A percentile compares a stretch with the other conserved stretches of the same genome.
Conservation (phyloP, 2,329 filamentous ascomycete genomes). For the Cylindrodendrum hubeiense region DNA sequence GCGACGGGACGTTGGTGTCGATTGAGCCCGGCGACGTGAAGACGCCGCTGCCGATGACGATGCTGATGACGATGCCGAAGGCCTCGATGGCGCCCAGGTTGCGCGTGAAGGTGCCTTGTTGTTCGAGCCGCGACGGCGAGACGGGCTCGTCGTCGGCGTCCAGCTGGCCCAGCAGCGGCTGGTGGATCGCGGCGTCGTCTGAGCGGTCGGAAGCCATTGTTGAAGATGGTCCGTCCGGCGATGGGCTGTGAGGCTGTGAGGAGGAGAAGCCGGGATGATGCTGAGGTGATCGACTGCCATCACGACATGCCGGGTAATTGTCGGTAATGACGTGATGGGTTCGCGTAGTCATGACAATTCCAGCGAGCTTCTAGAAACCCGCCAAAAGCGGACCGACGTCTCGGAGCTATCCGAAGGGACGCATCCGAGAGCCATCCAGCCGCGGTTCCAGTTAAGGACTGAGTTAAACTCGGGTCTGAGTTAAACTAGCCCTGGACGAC, state of each 20-base stretch:
- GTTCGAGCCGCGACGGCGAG: slow-evolving; percentile 10
- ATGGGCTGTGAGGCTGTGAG: neutral
- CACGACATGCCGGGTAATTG: slow-evolving; percentile 36
- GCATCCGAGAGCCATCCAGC: no score
- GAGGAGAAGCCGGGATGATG: neutral
- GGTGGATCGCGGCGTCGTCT: slow-evolving; percentile 21
- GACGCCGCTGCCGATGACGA: slow-evolving; percentile 74
- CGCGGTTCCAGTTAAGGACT: no score
- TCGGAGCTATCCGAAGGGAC: neutral
- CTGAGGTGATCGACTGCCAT: neutral
- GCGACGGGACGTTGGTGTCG: slow-evolving; percentile 73
- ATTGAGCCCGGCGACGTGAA: slow-evolving; percentile 75
- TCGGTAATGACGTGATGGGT: slow-evolving; percentile 33
- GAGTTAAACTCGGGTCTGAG: no score
- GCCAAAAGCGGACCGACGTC: neutral
- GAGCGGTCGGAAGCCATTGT: slow-evolving; percentile 29
- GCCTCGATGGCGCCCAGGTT: slow-evolving; percentile 62
- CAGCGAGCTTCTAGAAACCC: slow-evolving; percentile 6
- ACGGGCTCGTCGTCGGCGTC: slow-evolving; percentile 9
- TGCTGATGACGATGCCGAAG: slow-evolving; percentile 72
- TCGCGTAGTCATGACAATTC: neutral
- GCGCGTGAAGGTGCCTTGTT: slow-evolving; percentile 51
- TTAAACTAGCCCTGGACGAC: no score
- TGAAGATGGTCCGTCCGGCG: neutral
- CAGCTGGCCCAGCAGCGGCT: slow-evolving; percentile 32